Conservation (phyloP, 129 eudicot genomes). For the Rutidosis leptorrhynchoides region DNA sequence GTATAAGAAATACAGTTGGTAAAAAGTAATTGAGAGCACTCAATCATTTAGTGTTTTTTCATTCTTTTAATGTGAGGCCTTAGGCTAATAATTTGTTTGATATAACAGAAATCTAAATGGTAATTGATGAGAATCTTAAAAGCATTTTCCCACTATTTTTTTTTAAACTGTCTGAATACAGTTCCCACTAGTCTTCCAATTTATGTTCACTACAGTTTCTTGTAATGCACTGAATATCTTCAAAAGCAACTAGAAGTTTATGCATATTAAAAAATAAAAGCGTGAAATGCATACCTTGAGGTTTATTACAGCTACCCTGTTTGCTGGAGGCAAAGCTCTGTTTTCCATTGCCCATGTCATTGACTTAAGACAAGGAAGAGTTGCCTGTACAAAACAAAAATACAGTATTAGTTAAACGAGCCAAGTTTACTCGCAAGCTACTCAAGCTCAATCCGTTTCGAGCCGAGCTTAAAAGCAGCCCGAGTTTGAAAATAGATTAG, state of each 20-base stretch:
- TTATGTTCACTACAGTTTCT: neutral
- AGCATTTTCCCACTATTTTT: constrained; percentile 10
- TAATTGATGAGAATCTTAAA: constrained; percentile 13
- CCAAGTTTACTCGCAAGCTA: too few species aligned
- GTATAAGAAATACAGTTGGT: neutral
- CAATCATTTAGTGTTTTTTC: neutral
- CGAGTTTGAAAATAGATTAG: too few species aligned
- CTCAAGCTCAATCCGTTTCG: too few species aligned
- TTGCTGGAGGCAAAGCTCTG: constrained; percentile 62
- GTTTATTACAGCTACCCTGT: constrained; percentile 81
- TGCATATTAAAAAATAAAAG: constrained; percentile 6
- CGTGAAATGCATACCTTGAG: constrained; percentile 52
- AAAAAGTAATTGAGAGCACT: neutral
- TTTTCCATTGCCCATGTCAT: constrained; percentile 98
- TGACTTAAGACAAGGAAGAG: constrained; percentile 93
- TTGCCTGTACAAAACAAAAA: constrained; percentile 36
- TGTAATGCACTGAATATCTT: neutral
- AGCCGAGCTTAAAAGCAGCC: too few species aligned
- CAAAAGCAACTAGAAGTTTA: constrained; percentile 6
- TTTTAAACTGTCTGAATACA: constrained; percentile 14
- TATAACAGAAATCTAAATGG: neutral
- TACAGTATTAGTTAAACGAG: neutral
- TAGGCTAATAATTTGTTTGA: neutral
- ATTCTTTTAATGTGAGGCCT: neutral
- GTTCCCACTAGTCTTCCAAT: neutral